Conservation (phyloP, 495 filamentous ascomycete genomes). For the Hypoxylon lienhwacheense region DNA sequence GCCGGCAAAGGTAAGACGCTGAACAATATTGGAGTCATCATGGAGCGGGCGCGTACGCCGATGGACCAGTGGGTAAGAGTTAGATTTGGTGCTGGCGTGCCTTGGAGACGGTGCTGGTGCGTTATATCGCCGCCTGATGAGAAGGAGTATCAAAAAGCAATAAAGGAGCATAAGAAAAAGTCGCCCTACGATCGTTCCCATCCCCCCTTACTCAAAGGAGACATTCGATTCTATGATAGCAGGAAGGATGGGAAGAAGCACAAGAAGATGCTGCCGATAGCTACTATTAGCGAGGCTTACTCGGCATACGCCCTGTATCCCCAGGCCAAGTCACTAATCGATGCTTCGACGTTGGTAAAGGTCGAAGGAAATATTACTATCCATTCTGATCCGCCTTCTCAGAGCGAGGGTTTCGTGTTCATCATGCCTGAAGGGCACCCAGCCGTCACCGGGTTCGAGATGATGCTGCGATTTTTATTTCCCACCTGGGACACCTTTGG, state of each 20-base stretch:
- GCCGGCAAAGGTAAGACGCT: constrained; percentile 88
- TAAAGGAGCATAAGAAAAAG: constrained; percentile 82
- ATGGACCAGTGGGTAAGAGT: constrained; percentile 95
- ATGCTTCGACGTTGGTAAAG: constrained; percentile 92
- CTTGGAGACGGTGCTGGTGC: constrained; percentile 96
- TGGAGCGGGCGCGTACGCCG: constrained; percentile 73
- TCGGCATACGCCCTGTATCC: constrained; percentile 95
- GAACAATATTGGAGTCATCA: constrained; percentile 83
- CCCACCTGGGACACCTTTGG: constrained; percentile 92
- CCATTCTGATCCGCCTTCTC: constrained; percentile 69
- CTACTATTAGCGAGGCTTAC: constrained; percentile 86
- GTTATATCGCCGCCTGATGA: constrained; percentile 90
- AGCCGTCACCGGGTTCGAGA: constrained; percentile 91
- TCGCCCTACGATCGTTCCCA: constrained; percentile 75
- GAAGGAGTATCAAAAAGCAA: constrained; percentile 81
- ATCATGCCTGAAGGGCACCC: constrained; percentile 95
- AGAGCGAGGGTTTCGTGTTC: constrained; percentile 91
- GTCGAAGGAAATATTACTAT: constrained; percentile 89
- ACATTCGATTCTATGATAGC: constrained; percentile 92
- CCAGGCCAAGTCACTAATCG: constrained; percentile 87
- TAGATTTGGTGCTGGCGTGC: constrained; percentile 92
- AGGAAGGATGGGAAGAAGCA: constrained; percentile 71
- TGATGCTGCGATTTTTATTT: constrained; percentile 92
- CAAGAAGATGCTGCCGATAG: constrained; percentile 88
- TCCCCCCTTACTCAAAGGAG: constrained; percentile 69